A percentile compares a stretch with the other conserved stretches of the same genome.
Conservation (phyloP, 108 stramenopile species). For the Stephanodiscus minutulus region DNA sequence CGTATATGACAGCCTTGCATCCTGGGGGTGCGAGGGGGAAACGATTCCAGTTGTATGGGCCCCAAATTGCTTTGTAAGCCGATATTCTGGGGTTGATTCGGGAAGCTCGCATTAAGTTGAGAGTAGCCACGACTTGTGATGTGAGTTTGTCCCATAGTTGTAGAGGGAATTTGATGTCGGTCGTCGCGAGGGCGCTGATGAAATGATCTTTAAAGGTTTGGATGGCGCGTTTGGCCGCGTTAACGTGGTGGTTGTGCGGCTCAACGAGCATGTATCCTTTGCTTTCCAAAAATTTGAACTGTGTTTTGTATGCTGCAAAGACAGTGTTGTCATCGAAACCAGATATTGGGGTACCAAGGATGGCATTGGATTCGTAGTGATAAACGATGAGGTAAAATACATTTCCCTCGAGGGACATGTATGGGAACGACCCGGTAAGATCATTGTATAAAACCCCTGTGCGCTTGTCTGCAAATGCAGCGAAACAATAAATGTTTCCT, state of each 20-base stretch:
- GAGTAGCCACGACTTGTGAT: not conserved
- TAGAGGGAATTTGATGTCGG: not conserved
- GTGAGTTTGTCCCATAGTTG: not conserved
- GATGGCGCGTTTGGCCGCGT: not conserved
- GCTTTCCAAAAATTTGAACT: too few relatives aligned
- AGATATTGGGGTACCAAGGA: not conserved
- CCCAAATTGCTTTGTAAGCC: too few relatives aligned
- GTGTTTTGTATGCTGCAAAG: too few relatives aligned
- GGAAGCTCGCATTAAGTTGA: too few relatives aligned
- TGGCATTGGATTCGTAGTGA: not conserved
- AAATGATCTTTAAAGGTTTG: conserved; percentile 4
- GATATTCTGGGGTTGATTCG: too few relatives aligned
- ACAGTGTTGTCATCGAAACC: not conserved
- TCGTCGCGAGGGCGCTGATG: not conserved
- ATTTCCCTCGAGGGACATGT: not conserved
- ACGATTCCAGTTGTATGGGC: too few relatives aligned
- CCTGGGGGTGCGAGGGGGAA: too few relatives aligned
- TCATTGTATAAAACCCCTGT: not conserved
- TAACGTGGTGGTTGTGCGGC: not conserved
- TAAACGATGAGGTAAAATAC: not conserved
- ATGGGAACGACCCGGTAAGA: not conserved
- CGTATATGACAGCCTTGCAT: too few relatives aligned
- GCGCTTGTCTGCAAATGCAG: not conserved
- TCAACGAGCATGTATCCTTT: not conserved
- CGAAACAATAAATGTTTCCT: not conserved